These are phyloP conservation scores for Aspergillus sp. DNA, from an alignment of 2,329 filamentous ascomycete species.

Conservation along the genomic window DNA sequence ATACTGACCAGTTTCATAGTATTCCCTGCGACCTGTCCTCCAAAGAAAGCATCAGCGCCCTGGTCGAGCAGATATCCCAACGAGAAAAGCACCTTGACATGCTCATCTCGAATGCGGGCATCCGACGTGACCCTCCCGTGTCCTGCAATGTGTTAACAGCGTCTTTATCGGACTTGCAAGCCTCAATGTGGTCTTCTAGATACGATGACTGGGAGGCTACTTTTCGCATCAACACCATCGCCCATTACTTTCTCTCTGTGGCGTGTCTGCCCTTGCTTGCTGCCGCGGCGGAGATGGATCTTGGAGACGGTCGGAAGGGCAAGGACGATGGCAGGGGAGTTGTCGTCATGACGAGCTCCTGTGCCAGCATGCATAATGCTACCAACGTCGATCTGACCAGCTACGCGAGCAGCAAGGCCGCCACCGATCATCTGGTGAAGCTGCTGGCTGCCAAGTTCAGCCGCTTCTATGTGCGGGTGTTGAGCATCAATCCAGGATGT, in stretches of 20 bases:
- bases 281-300: slow-evolving; percentile 34
- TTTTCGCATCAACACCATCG: slow-evolving; percentile 50
- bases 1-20: not conserved
- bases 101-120: slow-evolving; percentile 51
- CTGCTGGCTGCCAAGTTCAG: slow-evolving; percentile 51
- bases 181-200: slow-evolving; percentile 48
- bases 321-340: slow-evolving; percentile 46
- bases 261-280: slow-evolving; percentile 47
- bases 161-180: slow-evolving; percentile 43
- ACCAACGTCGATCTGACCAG: slow-evolving; percentile 55
- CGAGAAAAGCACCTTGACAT: slow-evolving; percentile 47
- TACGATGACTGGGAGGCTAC: slow-evolving; percentile 47
- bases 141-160: slow-evolving; percentile 47
- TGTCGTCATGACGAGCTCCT: slow-evolving; percentile 51
- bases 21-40: slow-evolving; percentile 9
- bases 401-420: slow-evolving; percentile 53
- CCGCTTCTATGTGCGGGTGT: slow-evolving; percentile 44
- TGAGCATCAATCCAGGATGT: slow-evolving; percentile 48
- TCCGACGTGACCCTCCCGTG: slow-evolving; percentile 45
- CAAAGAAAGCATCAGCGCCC: slow-evolving; percentile 41
- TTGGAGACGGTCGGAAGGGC: slow-evolving; percentile 27
- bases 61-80: slow-evolving; percentile 32
- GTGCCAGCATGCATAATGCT: slow-evolving; percentile 53
- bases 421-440: slow-evolving; percentile 52
- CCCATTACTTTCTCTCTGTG: slow-evolving; percentile 51